These are phyloP conservation scores for Fragilaria crotonensis DNA, from an alignment of 108 stramenopile species.

Conservation along the genomic window DNA sequence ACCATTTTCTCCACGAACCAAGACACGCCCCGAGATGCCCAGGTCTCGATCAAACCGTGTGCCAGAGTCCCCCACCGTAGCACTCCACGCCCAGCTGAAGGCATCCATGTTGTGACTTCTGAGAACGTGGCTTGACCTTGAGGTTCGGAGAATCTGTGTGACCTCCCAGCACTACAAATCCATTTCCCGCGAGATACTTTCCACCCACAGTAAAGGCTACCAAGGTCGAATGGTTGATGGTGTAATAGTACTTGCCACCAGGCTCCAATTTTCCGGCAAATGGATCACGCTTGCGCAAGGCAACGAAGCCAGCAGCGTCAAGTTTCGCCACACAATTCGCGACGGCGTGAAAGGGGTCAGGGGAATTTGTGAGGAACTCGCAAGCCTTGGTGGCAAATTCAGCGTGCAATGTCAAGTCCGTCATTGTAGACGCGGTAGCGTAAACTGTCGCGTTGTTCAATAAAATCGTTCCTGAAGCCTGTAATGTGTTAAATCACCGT, in stretches of 20 bases:
- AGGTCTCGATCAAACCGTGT: slow-evolving; percentile 83
- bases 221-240: slow-evolving; percentile 82
- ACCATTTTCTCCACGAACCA: slow-evolving; percentile 24
- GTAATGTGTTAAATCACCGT: too few species aligned
- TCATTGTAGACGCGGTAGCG: too few species aligned
- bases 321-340: slow-evolving; percentile 41
- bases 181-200: slow-evolving; percentile 45
- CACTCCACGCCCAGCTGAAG: slow-evolving; percentile 70
- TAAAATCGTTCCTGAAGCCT: too few species aligned
- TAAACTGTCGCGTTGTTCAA: too few species aligned
- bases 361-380: slow-evolving; percentile 49
- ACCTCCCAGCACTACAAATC: slow-evolving; percentile 84
- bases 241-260: slow-evolving; percentile 94
- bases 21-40: slow-evolving; percentile 56
- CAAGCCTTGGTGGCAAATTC: slow-evolving; percentile 60
- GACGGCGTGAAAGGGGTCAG: slow-evolving; percentile 79
- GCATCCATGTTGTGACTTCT: slow-evolving; percentile 39
- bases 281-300: slow-evolving; percentile 27
- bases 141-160: slow-evolving; percentile 87
- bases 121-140: slow-evolving; percentile 79
- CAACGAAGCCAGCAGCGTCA: slow-evolving; percentile 51
- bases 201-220: slow-evolving; percentile 93
- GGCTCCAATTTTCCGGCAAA: slow-evolving; percentile 32
- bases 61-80: slow-evolving; percentile 82
- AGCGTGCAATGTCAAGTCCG: slow-evolving; percentile 13